These are phyloP conservation scores for Metschnikowia continentalis DNA, from an alignment of 805 yeast genomes.

Conservation along the genomic window DNA sequence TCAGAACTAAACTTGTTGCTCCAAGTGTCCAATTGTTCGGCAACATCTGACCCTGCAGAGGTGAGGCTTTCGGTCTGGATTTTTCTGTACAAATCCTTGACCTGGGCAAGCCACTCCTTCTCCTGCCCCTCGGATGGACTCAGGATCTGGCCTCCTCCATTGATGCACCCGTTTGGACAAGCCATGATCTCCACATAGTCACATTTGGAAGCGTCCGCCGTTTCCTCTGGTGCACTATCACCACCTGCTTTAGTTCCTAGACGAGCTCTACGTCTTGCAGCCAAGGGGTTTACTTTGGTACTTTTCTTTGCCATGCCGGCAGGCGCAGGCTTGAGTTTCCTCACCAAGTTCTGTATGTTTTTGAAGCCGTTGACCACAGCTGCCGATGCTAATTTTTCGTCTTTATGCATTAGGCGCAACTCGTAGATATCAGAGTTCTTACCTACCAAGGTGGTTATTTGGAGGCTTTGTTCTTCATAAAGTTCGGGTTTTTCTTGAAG, in stretches of 20 bases:
- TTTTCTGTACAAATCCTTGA: constrained; percentile 29
- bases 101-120: constrained; percentile 44
- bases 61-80: constrained; percentile 19
- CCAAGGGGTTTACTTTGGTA: constrained; percentile 31
- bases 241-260: constrained; percentile 14
- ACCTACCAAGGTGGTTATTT: constrained; percentile 49
- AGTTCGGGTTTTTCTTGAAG: constrained; percentile 15
- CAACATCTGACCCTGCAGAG: constrained; percentile 4
- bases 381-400: constrained; percentile 44
- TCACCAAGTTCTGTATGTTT: constrained; percentile 88
- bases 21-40: constrained; percentile 29
- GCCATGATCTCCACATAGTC: constrained; percentile 96
- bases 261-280: constrained; percentile 44
- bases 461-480: constrained; percentile 18
- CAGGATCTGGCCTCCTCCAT: constrained; percentile 90
- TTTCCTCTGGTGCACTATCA: constrained; percentile 16
- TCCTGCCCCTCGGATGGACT: constrained; percentile 35
- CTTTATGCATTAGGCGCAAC: constrained; percentile 47
- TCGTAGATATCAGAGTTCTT: constrained; percentile 77
- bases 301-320: constrained; percentile 13
- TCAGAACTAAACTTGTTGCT: constrained; percentile 26
- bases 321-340: constrained; percentile 59
- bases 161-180: constrained; percentile 95
- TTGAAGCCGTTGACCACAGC: constrained; percentile 84
- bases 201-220: constrained; percentile 60